Percentiles rank a stretch among this genome's conserved stretches.
Evolutionary conservation across 495 filamentous ascomycete genomes (phyloP).

Genomic region (Hypoxylon trugodes): DNA sequence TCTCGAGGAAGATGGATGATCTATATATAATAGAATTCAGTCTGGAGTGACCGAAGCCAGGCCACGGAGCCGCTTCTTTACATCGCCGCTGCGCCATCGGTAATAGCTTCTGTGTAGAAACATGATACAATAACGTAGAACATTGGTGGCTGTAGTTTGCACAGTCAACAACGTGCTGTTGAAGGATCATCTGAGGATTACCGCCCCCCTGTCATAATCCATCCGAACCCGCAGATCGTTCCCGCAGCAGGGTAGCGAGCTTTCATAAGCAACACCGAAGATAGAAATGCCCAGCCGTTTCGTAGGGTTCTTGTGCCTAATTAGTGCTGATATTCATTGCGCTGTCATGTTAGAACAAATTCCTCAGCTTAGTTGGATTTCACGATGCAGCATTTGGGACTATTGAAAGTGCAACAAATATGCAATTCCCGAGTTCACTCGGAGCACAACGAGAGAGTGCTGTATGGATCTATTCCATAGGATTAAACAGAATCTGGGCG

Average conservation of each 20-base stretch:
- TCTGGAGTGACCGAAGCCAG: background rate
- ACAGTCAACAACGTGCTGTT: background rate
- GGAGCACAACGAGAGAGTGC: background rate
- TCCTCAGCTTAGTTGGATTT: conserved; percentile 7
- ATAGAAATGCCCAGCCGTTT: background rate
- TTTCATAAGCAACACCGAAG: conserved; percentile 21
- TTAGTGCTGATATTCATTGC: conserved; percentile 5
- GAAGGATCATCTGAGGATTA: conserved; percentile 18
- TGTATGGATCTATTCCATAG: too few relatives aligned
- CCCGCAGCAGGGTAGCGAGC: conserved; percentile 5
- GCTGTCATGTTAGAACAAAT: too few relatives aligned
- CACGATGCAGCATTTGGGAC: background rate
- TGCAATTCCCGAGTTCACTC: conserved; percentile 4
- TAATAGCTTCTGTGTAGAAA: background rate
- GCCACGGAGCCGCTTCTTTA: background rate
- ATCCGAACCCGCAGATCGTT: conserved; percentile 24
- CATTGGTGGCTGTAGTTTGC: background rate
- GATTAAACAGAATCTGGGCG: too few relatives aligned
- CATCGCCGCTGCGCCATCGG: conserved; percentile 9
- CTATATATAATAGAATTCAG: conserved; percentile 9
- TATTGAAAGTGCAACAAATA: background rate
- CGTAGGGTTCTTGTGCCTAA: background rate
- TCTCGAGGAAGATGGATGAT: background rate
- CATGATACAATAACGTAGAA: background rate
- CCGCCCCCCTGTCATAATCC: background rate